Conservation (phyloP, 2,329 filamentous ascomycete species). For the Mycosphaerelloides madeirae region DNA sequence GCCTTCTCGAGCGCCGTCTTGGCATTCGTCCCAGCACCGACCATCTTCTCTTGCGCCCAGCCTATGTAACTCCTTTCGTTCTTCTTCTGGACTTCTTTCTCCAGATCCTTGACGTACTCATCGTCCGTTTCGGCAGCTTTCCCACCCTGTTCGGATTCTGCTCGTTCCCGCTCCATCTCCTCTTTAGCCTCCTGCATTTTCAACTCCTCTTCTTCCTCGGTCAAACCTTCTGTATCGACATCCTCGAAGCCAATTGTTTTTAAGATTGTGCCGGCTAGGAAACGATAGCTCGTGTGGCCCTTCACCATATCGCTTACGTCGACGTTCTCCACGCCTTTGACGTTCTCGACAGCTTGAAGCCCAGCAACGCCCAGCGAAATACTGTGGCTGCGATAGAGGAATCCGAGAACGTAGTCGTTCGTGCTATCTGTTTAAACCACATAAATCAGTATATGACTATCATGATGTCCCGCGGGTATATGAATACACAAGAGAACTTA, state of each 20-base stretch:
- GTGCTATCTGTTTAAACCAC: constrained; percentile 51
- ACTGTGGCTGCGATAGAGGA: constrained; percentile 79
- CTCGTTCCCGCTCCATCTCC: constrained; percentile 30
- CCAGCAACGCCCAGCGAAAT: constrained; percentile 81
- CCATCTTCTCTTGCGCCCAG: constrained; percentile 41
- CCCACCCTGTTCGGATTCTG: constrained; percentile 23
- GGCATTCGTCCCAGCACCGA: constrained; percentile 25
- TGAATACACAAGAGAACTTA: too few species aligned
- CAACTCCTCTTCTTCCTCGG: constrained; percentile 40
- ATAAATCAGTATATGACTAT: too few species aligned
- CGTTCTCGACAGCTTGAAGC: constrained; percentile 65
- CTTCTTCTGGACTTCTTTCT: constrained; percentile 9
- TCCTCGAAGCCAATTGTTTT: constrained; percentile 52
- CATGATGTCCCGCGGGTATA: too few species aligned
- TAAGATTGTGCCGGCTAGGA: constrained; percentile 48
- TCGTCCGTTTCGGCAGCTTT: constrained; percentile 31
- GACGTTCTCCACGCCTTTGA: constrained; percentile 60
- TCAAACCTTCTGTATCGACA: constrained; percentile 45
- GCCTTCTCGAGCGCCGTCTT: constrained; percentile 20
- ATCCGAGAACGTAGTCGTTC: constrained; percentile 81
- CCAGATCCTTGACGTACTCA: constrained; percentile 23
- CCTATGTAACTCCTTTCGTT: constrained; percentile 39
- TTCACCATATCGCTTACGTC: constrained; percentile 49
- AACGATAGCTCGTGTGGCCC: constrained; percentile 50
- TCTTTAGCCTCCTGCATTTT: constrained; percentile 37